Conservation (phyloP, 768 basidiomycete species). For the Naganishia antarctica region DNA sequence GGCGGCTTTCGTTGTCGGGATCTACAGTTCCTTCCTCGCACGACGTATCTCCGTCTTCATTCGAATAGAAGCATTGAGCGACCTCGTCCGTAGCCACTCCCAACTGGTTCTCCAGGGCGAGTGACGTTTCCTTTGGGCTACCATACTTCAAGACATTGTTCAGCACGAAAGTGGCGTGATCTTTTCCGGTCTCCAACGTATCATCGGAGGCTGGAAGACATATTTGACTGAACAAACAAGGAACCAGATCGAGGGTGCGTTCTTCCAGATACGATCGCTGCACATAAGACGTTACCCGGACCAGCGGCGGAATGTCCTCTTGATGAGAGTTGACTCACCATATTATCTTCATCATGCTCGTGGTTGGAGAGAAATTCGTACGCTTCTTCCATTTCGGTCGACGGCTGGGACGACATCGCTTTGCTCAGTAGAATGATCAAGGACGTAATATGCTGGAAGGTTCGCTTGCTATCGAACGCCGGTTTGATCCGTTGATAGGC, state of each 20-base stretch:
- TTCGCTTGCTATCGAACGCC: no score
- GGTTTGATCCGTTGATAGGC: no score
- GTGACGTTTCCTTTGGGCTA: slow-evolving; percentile 3
- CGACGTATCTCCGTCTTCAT: background rate
- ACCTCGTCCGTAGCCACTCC: slow-evolving; percentile 9
- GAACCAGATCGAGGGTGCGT: background rate
- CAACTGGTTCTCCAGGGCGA: slow-evolving; percentile 3
- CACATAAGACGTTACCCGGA: no score
- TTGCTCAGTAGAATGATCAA: no score
- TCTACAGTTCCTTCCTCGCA: background rate
- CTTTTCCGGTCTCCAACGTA: background rate
- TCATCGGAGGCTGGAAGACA: background rate
- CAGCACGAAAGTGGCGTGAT: background rate
- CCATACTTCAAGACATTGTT: background rate
- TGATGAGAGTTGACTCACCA: background rate
- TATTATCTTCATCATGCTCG: background rate
- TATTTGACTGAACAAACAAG: background rate
- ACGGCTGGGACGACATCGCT: background rate
- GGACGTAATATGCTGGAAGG: no score
- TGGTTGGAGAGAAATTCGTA: background rate
- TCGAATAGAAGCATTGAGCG: background rate
- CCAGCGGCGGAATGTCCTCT: background rate
- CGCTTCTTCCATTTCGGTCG: background rate
- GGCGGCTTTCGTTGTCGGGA: background rate
- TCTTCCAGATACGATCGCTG: background rate